A percentile compares a stretch with the other conserved stretches of the same genome.
phyloP scores from a whole-genome alignment of 257 asterid species.

The Fraxinus cuspidata region DNA sequence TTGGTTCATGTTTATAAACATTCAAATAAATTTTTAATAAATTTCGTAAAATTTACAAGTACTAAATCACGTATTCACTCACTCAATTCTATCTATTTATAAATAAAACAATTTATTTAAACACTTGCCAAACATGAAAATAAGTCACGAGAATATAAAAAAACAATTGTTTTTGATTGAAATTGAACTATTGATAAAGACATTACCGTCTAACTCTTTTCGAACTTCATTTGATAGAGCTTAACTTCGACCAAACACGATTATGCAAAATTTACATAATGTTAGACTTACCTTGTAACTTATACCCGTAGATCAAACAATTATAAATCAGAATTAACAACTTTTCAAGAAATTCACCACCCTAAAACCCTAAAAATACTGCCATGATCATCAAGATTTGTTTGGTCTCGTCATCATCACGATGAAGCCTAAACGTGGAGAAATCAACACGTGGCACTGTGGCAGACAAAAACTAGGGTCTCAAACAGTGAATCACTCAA shows the following conservation, averaged over 20 bases:
- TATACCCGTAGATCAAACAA: neutral
- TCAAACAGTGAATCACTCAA: slow-evolving; percentile 24
- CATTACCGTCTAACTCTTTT: too few relatives aligned
- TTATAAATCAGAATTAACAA: neutral
- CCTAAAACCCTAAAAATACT: neutral
- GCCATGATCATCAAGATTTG: neutral
- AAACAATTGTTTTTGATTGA: too few relatives aligned
- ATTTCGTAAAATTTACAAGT: too few relatives aligned
- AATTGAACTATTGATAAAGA: too few relatives aligned
- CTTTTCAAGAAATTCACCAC: neutral
- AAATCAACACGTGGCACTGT: slow-evolving; percentile 49
- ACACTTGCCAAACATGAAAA: too few relatives aligned
- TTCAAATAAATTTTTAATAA: too few relatives aligned
- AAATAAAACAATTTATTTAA: too few relatives aligned
- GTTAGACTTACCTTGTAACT: neutral
- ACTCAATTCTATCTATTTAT: too few relatives aligned
- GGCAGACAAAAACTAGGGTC: slow-evolving; percentile 49
- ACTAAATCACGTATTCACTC: too few relatives aligned
- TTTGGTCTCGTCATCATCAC: neutral
- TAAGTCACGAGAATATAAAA: neutral
- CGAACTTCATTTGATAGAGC: too few relatives aligned
- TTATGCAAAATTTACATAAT: too few relatives aligned
- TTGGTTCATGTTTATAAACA: too few relatives aligned
- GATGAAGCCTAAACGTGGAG: slow-evolving; percentile 23
- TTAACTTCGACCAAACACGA: neutral